These are phyloP conservation scores for Trichoderma harzianum DNA, from an alignment of 2,329 filamentous ascomycete genomes.

Conservation along the genomic window DNA sequence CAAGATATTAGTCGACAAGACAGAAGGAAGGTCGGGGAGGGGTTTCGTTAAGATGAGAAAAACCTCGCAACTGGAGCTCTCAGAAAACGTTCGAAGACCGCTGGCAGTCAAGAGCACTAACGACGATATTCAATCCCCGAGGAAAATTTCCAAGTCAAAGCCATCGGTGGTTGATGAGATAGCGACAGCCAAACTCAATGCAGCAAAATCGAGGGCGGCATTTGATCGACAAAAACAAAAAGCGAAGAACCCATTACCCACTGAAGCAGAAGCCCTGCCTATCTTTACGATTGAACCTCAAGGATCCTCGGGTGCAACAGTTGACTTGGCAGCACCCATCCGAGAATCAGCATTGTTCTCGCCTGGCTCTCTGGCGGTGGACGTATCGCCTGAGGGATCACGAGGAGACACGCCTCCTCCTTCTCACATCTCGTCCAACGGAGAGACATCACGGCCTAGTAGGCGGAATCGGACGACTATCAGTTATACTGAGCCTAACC, in stretches of 20 bases:
- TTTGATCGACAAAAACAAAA: constrained; percentile 29
- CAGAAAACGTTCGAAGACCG: constrained; percentile 42
- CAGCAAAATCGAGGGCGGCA: constrained; percentile 27
- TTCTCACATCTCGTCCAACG: constrained; percentile 51
- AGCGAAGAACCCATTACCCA: constrained; percentile 26
- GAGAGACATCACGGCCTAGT: constrained; percentile 61
- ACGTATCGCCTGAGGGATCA: constrained; percentile 32
- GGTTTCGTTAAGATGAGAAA: constrained; percentile 42
- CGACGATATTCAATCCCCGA: constrained; percentile 56
- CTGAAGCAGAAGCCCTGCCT: constrained; percentile 23
- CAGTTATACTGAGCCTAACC: constrained; percentile 79
- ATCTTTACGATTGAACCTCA: constrained; percentile 22
- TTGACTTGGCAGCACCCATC: constrained; percentile 29
- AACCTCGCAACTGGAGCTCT: constrained; percentile 33
- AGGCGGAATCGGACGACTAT: constrained; percentile 65
- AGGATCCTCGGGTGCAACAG: constrained; percentile 18
- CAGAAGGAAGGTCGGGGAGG: constrained; percentile 43
- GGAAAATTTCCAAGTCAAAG: constrained; percentile 45
- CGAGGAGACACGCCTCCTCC: constrained; percentile 58
- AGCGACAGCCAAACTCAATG: constrained; percentile 38
- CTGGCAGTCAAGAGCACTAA: constrained; percentile 59
- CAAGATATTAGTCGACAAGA: constrained; percentile 25
- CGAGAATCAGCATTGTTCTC: constrained; percentile 42
- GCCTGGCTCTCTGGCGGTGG: constrained; percentile 48
- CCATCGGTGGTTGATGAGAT: constrained; percentile 34